Conservation (phyloP, 768 basidiomycete genomes). For the Cantharellus anzutake region DNA sequence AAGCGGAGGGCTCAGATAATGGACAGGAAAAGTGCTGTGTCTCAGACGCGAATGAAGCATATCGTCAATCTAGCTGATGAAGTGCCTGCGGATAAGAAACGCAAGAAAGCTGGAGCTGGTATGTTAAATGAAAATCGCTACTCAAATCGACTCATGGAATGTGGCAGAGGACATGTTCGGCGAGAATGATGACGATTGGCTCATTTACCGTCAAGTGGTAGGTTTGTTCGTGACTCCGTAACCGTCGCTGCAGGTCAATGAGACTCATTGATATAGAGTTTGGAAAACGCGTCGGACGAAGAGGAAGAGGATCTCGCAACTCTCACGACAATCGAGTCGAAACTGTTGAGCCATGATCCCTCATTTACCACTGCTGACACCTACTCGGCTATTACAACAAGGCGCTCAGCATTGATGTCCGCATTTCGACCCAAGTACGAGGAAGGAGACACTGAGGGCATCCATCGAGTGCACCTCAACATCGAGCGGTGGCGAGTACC, state of each 20-base stretch:
- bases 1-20: conserved; percentile 61
- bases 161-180: conserved; percentile 96
- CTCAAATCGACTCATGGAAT: too few relatives aligned
- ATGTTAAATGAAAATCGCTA: conserved; percentile 20
- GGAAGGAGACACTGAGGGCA: conserved; percentile 37
- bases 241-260: background rate
- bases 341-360: conserved; percentile 69
- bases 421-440: conserved; percentile 70
- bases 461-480: conserved; percentile 65
- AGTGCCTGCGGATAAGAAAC: conserved; percentile 64
- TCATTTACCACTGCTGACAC: conserved; percentile 68
- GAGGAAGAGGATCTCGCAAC: conserved; percentile 73
- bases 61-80: conserved; percentile 86
- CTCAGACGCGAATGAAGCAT: conserved; percentile 90
- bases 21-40: conserved; percentile 86
- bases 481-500: conserved; percentile 80
- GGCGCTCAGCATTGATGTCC: conserved; percentile 67
- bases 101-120: conserved; percentile 67
- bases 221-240: conserved; percentile 11
- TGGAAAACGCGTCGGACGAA: conserved; percentile 38
- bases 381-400: conserved; percentile 52
- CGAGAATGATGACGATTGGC: conserved; percentile 90
- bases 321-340: conserved; percentile 56
- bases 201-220: conserved; percentile 93
- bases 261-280: background rate